A percentile compares a stretch with the other conserved stretches of the same genome.
Conservation (phyloP, 2,329 filamentous ascomycete species). For the Bisporella sp. region DNA sequence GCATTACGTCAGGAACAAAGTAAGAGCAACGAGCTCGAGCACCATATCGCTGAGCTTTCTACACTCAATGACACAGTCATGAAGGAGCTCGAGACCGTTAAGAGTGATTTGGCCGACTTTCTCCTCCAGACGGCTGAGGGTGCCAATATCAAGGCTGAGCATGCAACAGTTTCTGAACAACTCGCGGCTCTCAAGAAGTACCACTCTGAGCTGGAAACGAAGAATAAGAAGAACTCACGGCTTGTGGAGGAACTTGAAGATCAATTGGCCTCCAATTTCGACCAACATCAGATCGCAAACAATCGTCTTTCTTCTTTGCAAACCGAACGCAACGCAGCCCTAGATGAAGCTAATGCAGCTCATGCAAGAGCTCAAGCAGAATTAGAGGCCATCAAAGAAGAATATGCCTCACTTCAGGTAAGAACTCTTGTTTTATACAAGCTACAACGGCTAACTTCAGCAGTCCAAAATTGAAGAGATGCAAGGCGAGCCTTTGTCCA, state of each 20-base stretch:
- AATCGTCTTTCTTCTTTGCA: slow-evolving; percentile 82
- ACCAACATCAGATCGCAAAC: slow-evolving; percentile 78
- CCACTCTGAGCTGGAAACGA: slow-evolving; percentile 52
- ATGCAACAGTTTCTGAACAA: slow-evolving; percentile 46
- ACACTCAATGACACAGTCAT: slow-evolving; percentile 52
- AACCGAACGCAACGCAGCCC: slow-evolving; percentile 63
- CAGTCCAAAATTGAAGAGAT: slow-evolving; percentile 57
- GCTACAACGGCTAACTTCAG: slow-evolving; percentile 11
- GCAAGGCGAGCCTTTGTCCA: slow-evolving; percentile 28
- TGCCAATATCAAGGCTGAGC: slow-evolving; percentile 35
- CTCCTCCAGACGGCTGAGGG: slow-evolving; percentile 40
- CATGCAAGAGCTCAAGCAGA: slow-evolving; percentile 59
- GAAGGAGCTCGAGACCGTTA: slow-evolving; percentile 55
- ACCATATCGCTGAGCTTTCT: slow-evolving; percentile 47
- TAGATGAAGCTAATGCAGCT: slow-evolving; percentile 70
- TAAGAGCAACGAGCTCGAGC: slow-evolving; percentile 50
- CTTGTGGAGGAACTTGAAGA: slow-evolving; percentile 95
- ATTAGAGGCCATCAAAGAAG: slow-evolving; percentile 58
- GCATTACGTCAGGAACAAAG: slow-evolving; percentile 52
- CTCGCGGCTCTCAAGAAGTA: slow-evolving; percentile 58
- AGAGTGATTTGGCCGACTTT: slow-evolving; percentile 45
- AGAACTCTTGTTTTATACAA: slow-evolving; percentile 7
- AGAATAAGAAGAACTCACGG: slow-evolving; percentile 85
- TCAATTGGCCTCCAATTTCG: slow-evolving; percentile 90
- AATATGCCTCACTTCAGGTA: slow-evolving; percentile 66